These are phyloP conservation scores for Lumnitzera littorea DNA, from an alignment of 345 rosid genomes.

Conservation along the genomic window DNA sequence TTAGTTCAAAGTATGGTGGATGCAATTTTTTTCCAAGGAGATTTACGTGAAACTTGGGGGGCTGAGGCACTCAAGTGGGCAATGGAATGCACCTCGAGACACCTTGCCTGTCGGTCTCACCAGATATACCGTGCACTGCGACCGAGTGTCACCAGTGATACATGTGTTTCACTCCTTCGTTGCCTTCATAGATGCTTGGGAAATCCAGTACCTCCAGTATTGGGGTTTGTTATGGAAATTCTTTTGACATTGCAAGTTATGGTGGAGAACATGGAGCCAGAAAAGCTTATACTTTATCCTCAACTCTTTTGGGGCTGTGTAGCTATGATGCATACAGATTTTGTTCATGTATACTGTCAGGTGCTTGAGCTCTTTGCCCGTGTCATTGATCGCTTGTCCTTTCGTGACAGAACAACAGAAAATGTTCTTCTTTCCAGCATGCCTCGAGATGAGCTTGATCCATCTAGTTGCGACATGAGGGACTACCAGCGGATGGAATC, in stretches of 20 bases:
- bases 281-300: conserved; percentile 93
- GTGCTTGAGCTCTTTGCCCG: conserved; percentile 95
- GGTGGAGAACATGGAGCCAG: conserved; percentile 99
- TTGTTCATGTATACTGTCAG: conserved; percentile 94
- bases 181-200: conserved; percentile 96
- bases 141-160: conserved; percentile 89
- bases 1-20: conserved; percentile 99
- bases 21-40: conserved; percentile 99
- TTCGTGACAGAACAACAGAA: conserved; percentile 89
- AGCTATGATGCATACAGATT: conserved; percentile 99
- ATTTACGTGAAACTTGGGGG: conserved; percentile 99
- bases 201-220: conserved; percentile 90
- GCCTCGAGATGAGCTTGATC: conserved; percentile 84
- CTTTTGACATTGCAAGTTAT: conserved; percentile 89
- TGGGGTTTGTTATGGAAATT: conserved; percentile 96
- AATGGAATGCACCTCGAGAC: conserved; percentile 99
- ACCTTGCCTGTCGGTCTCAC: conserved; percentile 97
- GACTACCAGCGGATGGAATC: conserved; percentile 72
- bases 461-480: conserved; percentile 28
- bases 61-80: conserved; percentile 99
- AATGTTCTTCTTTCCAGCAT: conserved; percentile 95
- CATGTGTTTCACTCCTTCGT: conserved; percentile 87
- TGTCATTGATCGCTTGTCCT: conserved; percentile 79
- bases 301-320: conserved; percentile 99
- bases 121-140: conserved; percentile 95